phyloP scores from a whole-genome alignment of 163 green algal species.

The Volvox carteri region DNA sequence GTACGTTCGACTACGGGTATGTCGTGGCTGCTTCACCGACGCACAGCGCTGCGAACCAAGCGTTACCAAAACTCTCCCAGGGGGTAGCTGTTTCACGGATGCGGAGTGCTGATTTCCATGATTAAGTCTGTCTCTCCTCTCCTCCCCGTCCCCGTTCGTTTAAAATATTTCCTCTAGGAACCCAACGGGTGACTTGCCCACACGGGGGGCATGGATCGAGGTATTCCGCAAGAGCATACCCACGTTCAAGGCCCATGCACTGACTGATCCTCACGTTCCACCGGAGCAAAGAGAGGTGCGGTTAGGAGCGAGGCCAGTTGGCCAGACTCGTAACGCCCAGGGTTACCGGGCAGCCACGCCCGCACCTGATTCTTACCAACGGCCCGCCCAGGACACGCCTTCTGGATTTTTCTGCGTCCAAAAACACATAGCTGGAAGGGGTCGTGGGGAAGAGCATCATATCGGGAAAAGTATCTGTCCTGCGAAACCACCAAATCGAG shows the following conservation, averaged over 20 bases:
- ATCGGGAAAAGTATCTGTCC: too few species aligned
- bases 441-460: too few species aligned
- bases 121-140: background rate
- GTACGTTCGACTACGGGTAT: constrained; percentile 37
- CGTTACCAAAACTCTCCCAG: background rate
- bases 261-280: constrained; percentile 21
- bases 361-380: too few species aligned
- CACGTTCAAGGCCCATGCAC: constrained; percentile 50
- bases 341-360: too few species aligned
- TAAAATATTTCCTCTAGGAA: background rate
- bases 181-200: background rate
- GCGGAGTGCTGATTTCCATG: background rate
- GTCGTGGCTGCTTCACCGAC: background rate
- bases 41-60: background rate
- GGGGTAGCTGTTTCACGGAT: too few species aligned
- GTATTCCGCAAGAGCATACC: constrained; percentile 65
- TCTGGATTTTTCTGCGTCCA: too few species aligned
- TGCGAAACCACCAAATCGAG: too few species aligned
- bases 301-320: background rate
- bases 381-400: too few species aligned
- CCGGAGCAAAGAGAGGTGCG: constrained; percentile 30
- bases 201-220: constrained; percentile 53
- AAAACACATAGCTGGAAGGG: too few species aligned
- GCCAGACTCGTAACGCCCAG: too few species aligned
- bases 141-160: background rate